Evolutionary conservation across 257 asterid genomes (phyloP).

Genomic region (Nicotiana benthamiana): DNA sequence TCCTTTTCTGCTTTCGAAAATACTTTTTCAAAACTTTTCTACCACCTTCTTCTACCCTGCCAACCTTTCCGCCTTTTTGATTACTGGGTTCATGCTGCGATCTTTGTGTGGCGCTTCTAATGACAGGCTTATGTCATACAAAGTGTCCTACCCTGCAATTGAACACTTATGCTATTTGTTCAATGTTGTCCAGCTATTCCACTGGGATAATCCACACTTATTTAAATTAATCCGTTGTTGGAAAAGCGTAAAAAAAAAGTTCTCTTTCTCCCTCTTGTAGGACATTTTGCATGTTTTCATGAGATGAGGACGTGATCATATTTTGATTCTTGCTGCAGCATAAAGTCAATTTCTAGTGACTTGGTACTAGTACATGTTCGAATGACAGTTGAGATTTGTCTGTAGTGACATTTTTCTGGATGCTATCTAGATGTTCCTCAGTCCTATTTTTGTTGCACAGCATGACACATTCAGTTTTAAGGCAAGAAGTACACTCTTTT

Average conservation of each 20-base stretch:
- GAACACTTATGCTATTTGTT: not conserved
- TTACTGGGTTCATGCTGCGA: not conserved
- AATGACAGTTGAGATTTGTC: not conserved
- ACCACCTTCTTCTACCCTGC: no score
- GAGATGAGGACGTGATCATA: not conserved
- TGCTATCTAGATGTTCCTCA: not conserved
- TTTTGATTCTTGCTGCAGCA: not conserved
- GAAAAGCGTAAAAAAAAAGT: not conserved
- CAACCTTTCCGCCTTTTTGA: no score
- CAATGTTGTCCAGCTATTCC: not conserved
- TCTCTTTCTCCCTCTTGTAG: not conserved
- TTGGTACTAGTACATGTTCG: not conserved
- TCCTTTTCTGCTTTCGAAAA: not conserved
- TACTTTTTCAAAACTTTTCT: not conserved
- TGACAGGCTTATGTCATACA: not conserved
- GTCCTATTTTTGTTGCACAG: not conserved
- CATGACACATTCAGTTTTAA: not conserved
- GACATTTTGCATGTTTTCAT: not conserved
- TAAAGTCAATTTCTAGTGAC: not conserved
- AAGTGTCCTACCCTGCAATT: not conserved
- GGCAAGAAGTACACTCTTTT: not conserved
- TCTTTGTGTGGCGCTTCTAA: not conserved
- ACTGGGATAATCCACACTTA: not conserved
- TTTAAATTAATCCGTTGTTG: not conserved
- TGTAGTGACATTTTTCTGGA: not conserved